Percentiles rank a stretch among this genome's conserved stretches.
phyloP scores from a whole-genome alignment of 805 yeast genomes.

The Danielozyma ontarioensis region DNA sequence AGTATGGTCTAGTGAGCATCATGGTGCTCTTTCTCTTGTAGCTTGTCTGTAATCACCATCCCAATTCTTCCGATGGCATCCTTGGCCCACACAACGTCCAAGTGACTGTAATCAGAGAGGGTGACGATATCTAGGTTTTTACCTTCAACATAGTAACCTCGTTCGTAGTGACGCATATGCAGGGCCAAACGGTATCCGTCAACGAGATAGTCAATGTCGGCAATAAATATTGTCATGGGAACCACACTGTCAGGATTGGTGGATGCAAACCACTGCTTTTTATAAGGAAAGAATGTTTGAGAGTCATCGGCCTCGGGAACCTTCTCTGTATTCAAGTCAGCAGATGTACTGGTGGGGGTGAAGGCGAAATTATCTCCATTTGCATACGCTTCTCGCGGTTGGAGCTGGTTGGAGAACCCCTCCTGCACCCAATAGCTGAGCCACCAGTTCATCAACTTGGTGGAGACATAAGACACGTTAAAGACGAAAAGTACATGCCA shows the following conservation, averaged over 20 bases:
- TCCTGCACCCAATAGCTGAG: slow-evolving; percentile 37
- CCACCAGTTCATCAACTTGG: slow-evolving; percentile 93
- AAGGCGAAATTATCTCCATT: slow-evolving; percentile 21
- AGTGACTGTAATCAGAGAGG: slow-evolving; percentile 68
- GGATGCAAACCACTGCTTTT: slow-evolving; percentile 48
- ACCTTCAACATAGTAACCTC: slow-evolving; percentile 28
- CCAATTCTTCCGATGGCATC: slow-evolving; percentile 69
- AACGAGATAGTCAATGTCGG: slow-evolving; percentile 71
- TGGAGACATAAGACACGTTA: slow-evolving; percentile 78
- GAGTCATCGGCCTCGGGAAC: slow-evolving; percentile 44
- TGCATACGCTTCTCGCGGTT: slow-evolving; percentile 24
- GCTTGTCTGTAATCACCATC: slow-evolving; percentile 15
- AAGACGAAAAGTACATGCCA: slow-evolving; percentile 75
- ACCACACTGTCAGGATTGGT: slow-evolving; percentile 21
- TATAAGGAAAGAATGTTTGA: slow-evolving; percentile 49
- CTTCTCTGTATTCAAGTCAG: slow-evolving; percentile 2
- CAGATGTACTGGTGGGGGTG: slow-evolving; percentile 14
- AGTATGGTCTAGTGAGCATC: no score
- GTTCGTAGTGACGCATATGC: slow-evolving; percentile 62
- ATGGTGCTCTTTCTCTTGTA: background rate
- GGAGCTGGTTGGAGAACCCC: slow-evolving; percentile 36
- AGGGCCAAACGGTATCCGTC: slow-evolving; percentile 63
- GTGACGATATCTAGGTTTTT: slow-evolving; percentile 34
- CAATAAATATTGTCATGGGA: slow-evolving; percentile 68
- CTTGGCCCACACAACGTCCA: slow-evolving; percentile 91